Evolutionary conservation across 2,329 filamentous ascomycete genomes (phyloP).

Genomic region (Fusarium concolor): DNA sequence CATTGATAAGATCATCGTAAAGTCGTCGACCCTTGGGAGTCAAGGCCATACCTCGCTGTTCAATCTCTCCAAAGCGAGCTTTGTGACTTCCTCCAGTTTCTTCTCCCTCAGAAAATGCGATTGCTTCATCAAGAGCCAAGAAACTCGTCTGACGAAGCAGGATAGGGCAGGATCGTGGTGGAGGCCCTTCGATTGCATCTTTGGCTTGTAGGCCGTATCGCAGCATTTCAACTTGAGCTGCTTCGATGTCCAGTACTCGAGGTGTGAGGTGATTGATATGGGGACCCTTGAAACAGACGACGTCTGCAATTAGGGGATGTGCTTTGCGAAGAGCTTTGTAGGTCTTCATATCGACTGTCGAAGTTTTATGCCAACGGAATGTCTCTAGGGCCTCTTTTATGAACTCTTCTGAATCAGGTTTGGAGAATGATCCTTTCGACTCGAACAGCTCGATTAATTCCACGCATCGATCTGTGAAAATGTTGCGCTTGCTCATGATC

Average conservation of each 20-base stretch:
- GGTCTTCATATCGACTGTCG: constrained; percentile 54
- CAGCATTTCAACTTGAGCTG: constrained; percentile 58
- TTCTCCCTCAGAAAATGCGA: constrained; percentile 53
- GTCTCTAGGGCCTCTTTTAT: constrained; percentile 58
- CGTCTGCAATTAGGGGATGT: constrained; percentile 62
- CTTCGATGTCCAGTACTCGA: constrained; percentile 60
- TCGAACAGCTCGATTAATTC: constrained; percentile 53
- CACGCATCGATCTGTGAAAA: constrained; percentile 56
- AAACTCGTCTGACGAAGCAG: constrained; percentile 67
- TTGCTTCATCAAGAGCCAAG: constrained; percentile 60
- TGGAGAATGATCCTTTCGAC: constrained; percentile 43
- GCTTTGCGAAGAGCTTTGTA: constrained; percentile 57
- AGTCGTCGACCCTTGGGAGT: constrained; percentile 58
- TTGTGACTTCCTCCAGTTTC: constrained; percentile 54
- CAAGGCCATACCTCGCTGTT: constrained; percentile 63
- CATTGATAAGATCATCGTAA: constrained; percentile 58
- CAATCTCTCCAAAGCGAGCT: constrained; percentile 65
- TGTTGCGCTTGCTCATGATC: constrained; percentile 52
- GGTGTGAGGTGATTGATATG: constrained; percentile 68
- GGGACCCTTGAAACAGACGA: constrained; percentile 55
- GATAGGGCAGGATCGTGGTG: constrained; percentile 56
- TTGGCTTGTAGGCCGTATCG: constrained; percentile 57
- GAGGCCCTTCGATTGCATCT: constrained; percentile 64
- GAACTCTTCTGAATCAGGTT: constrained; percentile 51
- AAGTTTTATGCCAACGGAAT: constrained; percentile 60